Base-by-base conservation (phyloP, 2,329 filamentous ascomycete genomes). In the Coniella lustricola region DNA sequence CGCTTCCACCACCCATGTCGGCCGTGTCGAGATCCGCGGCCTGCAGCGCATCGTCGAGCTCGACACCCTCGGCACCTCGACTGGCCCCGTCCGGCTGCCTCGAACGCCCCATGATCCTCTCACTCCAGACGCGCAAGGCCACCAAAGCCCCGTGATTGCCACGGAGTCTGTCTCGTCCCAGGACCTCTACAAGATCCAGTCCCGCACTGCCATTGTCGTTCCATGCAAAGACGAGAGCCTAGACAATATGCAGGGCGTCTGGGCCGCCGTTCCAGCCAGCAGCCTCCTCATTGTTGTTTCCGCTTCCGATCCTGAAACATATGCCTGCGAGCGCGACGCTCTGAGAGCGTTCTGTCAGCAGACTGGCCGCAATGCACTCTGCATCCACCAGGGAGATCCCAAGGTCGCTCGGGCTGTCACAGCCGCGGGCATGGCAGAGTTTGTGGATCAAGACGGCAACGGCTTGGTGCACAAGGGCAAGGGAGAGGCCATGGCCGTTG, bases 401-500 rank as follows among this genome's bases (percentile, higher is more conserved):
- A 49, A 43, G 4, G 58, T 59, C 1, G 62, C 60, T 31, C 45
- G 42, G 1, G 60, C 60, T 0, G 55, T 65, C 31, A 16, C 31
- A 1, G 42, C 42, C 0, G 48, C 56, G 7, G 62, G 60, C 18
- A 55, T 62, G 50, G 25, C 55, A 4, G 47, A 57, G 38, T 44
- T 63, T 1, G 16, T 63, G 29, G 50, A 54, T 25, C 36, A 37
- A 1, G 62, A 64, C 46, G 63, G 62, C 18, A 46, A 53, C 34
- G 54, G 54, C 5, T 52, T 51, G 25, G 55, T 64, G 47, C 55
- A 57, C 48, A 54, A 57, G 31, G 63, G 63, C 20, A 65, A 65
- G 48, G 63, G 63, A 3, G 63, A 65, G 53, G 63, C 59, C 17
- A 62, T 65, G 59, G 49, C 64, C 7, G 55, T 65, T 2, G 63